Percentiles rank a stretch among this genome's conserved stretches.
Conservation (phyloP, 2,329 filamentous ascomycete species). For the Cadophora malorum region DNA sequence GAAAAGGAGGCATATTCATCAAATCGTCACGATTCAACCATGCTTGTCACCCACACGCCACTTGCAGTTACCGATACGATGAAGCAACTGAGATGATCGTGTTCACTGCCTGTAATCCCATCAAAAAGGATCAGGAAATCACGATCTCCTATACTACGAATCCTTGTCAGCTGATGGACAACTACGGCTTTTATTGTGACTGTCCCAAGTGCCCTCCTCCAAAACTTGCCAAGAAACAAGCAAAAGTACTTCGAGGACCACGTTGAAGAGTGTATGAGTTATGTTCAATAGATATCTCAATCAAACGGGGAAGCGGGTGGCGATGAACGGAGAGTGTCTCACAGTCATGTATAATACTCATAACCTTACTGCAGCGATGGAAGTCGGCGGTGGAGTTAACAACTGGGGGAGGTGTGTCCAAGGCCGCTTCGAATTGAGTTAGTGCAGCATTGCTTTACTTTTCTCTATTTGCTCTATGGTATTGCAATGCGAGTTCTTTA, state of each 20-base stretch:
- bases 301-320: not conserved
- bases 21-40: slow-evolving; percentile 65
- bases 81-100: slow-evolving; percentile 46
- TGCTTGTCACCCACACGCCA: slow-evolving; percentile 54
- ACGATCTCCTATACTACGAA: slow-evolving; percentile 57
- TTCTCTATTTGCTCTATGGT: too few species aligned
- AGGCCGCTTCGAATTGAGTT: not conserved
- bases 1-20: slow-evolving; percentile 52
- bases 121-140: slow-evolving; percentile 55
- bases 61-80: slow-evolving; percentile 51
- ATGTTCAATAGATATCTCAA: not conserved
- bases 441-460: too few species aligned
- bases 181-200: slow-evolving; percentile 60
- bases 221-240: slow-evolving; percentile 8
- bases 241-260: slow-evolving; percentile 14
- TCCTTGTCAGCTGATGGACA: slow-evolving; percentile 49
- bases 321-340: not conserved
- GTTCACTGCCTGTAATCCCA: slow-evolving; percentile 49
- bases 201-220: slow-evolving; percentile 54
- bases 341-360: not conserved
- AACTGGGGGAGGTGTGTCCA: not conserved
- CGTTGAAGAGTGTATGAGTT: slow-evolving; percentile 18
- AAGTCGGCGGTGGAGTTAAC: not conserved
- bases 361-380: not conserved
- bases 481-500: not conserved